These are phyloP conservation scores for Yamadazyma diddensiae DNA, from an alignment of 1,139 yeast species.

Conservation along the genomic window DNA sequence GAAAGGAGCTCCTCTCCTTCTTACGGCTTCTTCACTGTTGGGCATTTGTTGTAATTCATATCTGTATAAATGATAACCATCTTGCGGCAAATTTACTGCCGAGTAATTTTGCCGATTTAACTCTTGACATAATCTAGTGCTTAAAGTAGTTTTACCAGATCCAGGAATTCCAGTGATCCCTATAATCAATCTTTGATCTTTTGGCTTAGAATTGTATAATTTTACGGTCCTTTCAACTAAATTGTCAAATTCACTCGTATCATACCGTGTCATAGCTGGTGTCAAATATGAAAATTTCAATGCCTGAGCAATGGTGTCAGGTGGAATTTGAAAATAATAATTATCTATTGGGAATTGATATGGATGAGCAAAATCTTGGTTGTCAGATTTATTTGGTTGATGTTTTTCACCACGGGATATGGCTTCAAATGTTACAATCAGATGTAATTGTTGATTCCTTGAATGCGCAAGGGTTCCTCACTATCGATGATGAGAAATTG, in stretches of 20 bases:
- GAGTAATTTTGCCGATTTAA: constrained; percentile 17
- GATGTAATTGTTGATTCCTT: constrained; percentile 18
- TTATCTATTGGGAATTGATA: constrained; percentile 6
- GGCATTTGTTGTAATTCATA: constrained; percentile 46
- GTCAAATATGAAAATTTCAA: background rate
- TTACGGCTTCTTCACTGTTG: constrained; percentile 55
- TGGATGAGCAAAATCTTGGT: constrained; percentile 1
- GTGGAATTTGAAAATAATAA: background rate
- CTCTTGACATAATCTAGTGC: constrained; percentile 24
- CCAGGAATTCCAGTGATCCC: constrained; percentile 81
- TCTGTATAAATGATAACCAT: constrained; percentile 80
- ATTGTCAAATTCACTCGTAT: constrained; percentile 8
- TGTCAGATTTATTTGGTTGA: constrained; percentile 8
- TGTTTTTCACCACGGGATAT: constrained; percentile 3
- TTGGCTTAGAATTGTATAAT: background rate
- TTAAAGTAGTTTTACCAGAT: constrained; percentile 73
- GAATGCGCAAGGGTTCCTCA: constrained; percentile 22
- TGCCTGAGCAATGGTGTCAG: background rate
- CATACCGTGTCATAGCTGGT: background rate
- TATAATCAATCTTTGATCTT: constrained; percentile 26
- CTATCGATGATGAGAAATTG: constrained; percentile 15
- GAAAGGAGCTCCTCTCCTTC: constrained; percentile 78
- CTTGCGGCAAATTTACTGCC: constrained; percentile 46
- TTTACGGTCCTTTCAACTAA: constrained; percentile 11
- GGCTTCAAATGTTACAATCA: constrained; percentile 15